Evolutionary conservation across 805 yeast genomes (phyloP), one percentile per base, ranked within the genome.

Genomic region (Lipomyces kockii): DNA sequence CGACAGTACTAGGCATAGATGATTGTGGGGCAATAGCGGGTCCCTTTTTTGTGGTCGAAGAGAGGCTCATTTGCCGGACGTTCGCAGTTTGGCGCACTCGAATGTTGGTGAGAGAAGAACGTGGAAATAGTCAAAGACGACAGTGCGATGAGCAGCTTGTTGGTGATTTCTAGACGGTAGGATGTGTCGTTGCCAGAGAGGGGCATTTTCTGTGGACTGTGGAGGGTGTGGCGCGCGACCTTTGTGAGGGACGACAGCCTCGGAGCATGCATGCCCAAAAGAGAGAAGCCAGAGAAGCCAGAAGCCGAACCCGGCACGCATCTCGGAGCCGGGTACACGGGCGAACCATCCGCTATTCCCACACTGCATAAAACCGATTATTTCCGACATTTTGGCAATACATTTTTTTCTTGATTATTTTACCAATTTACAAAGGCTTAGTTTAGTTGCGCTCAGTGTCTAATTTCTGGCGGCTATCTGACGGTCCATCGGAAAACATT

Each of bases 21-120:
- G 67, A 14, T 22, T 66, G 39, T 43, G 53, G 29, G 54, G 43
- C 58, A 20, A 20, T 20, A 22, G 51, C 43, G 22, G 53, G 54
- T 32, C 52, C 66, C 22, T 22, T 39, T n/a, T 55, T 55, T 17
- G 53, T 6, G 14, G 66, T 27, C 12, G 63, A 51, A 9, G 63
- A 52, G 20, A 60, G 58, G 49, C 63, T 51, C 58, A 60, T 59
- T 27, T 34, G 49, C 34, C n/a, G 20, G 14, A 32, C 11, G 49
- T 43, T 29, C 49, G 22, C 22, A n/a, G 4, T 11, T 37, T 17
- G 9, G 49, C 43, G 43, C 43, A 4, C 43, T 37, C 5, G 43
- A 14, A 12, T 37, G 43, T 14, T 43, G 22, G 11, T 43, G 20
- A 5, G 22, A 37, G 8, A 34, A 27, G 53, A n/a, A 35, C 22